Conservation (phyloP, 2,329 filamentous ascomycete species). For the Alternaria gaisen region DNA sequence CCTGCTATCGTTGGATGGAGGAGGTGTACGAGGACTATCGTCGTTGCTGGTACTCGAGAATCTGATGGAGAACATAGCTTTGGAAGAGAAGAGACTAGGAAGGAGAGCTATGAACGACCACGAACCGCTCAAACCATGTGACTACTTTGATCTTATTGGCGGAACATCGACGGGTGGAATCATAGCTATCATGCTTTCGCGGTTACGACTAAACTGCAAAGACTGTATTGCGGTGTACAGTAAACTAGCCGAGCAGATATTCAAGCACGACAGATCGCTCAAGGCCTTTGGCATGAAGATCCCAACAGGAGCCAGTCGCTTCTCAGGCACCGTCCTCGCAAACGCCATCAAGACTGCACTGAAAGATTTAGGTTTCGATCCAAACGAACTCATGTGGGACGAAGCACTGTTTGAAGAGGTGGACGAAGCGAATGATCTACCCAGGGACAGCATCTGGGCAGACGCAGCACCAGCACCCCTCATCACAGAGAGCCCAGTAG, state of each 20-base stretch:
- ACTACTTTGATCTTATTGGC: constrained; percentile 54
- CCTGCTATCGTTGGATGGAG: constrained; percentile 49
- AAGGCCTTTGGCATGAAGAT: constrained; percentile 48
- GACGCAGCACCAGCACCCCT: constrained; percentile 31
- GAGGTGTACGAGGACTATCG: constrained; percentile 52
- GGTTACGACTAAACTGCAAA: constrained; percentile 49
- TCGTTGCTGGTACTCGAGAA: constrained; percentile 52
- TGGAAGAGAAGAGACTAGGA: constrained; percentile 50
- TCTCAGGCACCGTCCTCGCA: constrained; percentile 49
- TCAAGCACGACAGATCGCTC: constrained; percentile 50
- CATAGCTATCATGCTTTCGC: constrained; percentile 52
- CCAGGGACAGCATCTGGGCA: constrained; percentile 48
- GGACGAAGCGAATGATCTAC: constrained; percentile 33
- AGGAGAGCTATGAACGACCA: constrained; percentile 37
- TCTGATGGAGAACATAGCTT: constrained; percentile 51
- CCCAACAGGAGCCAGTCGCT: constrained; percentile 47
- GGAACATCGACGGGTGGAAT: constrained; percentile 54
- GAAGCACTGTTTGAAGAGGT: constrained; percentile 51
- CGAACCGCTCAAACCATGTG: constrained; percentile 47
- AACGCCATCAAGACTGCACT: constrained; percentile 49
- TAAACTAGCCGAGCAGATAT: constrained; percentile 49
- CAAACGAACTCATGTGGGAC: constrained; percentile 53
- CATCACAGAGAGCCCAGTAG: constrained; percentile 40
- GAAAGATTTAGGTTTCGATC: constrained; percentile 42
- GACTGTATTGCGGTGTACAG: constrained; percentile 51